Evolutionary conservation across 768 basidiomycete genomes (phyloP).

Genomic region (Mycena venus): DNA sequence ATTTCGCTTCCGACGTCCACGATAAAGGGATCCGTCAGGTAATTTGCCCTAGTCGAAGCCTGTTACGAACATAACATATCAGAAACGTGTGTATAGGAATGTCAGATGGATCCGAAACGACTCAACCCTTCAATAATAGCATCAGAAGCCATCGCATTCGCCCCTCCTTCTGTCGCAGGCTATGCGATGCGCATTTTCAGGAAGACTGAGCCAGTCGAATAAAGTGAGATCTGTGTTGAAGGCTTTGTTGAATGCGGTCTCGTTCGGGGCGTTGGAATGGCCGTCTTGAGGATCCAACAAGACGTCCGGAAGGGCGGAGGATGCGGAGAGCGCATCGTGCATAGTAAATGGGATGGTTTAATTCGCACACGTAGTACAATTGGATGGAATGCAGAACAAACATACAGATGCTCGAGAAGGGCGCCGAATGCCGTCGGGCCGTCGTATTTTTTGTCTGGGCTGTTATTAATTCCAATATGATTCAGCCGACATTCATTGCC

Average conservation of each 20-base stretch:
- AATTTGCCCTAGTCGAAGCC: neutral
- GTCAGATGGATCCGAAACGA: neutral
- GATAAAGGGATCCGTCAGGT: neutral
- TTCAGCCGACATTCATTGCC: neutral
- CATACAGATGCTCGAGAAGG: neutral
- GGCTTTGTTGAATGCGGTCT: neutral
- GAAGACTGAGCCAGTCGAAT: neutral
- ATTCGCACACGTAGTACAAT: neutral
- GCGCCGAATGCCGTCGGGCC: neutral
- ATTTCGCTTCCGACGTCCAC: conserved; percentile 3
- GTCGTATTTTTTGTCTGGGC: neutral
- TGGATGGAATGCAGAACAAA: neutral
- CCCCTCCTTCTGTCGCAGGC: neutral
- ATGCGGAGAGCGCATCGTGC: neutral
- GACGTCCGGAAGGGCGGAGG: neutral
- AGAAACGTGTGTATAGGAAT: neutral
- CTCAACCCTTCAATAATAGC: neutral
- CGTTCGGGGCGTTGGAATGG: neutral
- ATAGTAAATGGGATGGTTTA: neutral
- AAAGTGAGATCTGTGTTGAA: neutral
- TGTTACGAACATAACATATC: neutral
- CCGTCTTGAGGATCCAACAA: neutral
- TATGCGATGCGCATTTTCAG: neutral
- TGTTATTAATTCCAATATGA: neutral
- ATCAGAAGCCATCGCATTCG: neutral